Evolutionary conservation across 2,329 filamentous ascomycete genomes (phyloP).

Genomic region (Stenocarpella maydis): DNA sequence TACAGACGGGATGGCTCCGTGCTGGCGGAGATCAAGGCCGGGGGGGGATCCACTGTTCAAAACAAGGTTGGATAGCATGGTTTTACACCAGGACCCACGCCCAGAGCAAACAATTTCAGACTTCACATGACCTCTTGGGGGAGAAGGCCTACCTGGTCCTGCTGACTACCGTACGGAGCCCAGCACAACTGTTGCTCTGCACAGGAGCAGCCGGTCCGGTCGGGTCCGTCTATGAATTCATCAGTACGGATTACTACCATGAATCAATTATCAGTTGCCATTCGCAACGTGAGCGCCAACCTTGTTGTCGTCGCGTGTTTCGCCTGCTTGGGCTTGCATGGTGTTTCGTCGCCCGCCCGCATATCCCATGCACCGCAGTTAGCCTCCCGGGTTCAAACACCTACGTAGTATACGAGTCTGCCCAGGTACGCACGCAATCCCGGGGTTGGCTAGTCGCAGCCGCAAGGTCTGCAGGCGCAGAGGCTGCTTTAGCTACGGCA

Average conservation of each 20-base stretch:
- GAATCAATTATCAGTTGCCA: background rate
- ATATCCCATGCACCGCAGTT: no score
- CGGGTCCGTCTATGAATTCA: no score
- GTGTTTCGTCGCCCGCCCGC: slow-evolving; percentile 6
- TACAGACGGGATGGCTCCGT: background rate
- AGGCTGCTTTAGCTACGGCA: no score
- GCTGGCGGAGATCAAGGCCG: slow-evolving; percentile 14
- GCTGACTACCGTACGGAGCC: no score
- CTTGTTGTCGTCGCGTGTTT: slow-evolving; percentile 5
- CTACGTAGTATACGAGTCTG: no score
- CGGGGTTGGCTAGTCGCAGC: background rate
- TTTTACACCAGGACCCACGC: slow-evolving; percentile 18
- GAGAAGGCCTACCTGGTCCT: background rate
- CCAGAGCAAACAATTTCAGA: slow-evolving; percentile 20
- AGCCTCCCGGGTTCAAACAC: no score
- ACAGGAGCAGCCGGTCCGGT: background rate
- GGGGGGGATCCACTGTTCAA: slow-evolving; percentile 15
- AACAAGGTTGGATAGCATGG: slow-evolving; percentile 11
- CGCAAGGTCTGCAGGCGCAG: no score
- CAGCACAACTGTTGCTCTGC: background rate
- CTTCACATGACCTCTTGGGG: slow-evolving; percentile 1
- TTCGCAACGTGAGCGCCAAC: slow-evolving; percentile 10
- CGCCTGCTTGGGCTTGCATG: background rate
- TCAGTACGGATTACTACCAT: no score
- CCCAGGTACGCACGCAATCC: no score